These are phyloP conservation scores for Sphagnum fallax DNA, from an alignment of 228 moss, liverwort and hornwort genomes.

Conservation along the genomic window DNA sequence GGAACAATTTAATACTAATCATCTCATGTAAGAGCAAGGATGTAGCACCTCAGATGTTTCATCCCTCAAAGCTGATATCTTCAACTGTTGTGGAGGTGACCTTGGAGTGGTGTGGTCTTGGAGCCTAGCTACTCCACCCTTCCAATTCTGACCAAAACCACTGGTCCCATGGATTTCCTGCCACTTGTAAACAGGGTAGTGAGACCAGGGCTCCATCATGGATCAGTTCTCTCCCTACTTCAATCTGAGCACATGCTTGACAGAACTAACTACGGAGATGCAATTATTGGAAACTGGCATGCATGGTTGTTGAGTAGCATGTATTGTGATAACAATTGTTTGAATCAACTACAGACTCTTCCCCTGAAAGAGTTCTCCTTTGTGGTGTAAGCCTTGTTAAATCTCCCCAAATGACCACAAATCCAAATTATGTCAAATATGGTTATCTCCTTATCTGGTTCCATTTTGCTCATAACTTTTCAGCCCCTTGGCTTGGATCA, in stretches of 20 bases:
- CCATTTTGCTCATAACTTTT: no score
- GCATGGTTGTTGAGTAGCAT: neutral
- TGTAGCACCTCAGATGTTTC: slow-evolving; percentile 20
- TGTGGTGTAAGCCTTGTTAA: no score
- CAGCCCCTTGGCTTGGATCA: no score
- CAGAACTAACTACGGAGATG: neutral
- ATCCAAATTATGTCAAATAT: no score
- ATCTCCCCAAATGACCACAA: no score
- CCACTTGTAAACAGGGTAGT: neutral
- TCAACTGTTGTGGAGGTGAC: slow-evolving; percentile 48
- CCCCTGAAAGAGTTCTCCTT: no score
- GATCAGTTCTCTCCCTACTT: neutral
- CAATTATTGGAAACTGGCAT: neutral
- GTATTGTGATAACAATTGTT: no score
- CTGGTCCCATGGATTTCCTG: neutral
- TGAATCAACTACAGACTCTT: no score
- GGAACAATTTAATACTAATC: slow-evolving; percentile 10
- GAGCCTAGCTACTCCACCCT: slow-evolving; percentile 22
- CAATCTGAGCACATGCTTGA: neutral
- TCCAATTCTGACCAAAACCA: slow-evolving; percentile 32
- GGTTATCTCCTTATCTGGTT: no score
- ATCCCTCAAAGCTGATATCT: slow-evolving; percentile 30
- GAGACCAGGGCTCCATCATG: slow-evolving; percentile 1
- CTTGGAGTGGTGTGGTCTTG: slow-evolving; percentile 20
- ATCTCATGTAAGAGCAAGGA: neutral